Evolutionary conservation across 306 rosid species (phyloP), one percentile per base, ranked within the genome.

Genomic region (Quercus gilva): DNA sequence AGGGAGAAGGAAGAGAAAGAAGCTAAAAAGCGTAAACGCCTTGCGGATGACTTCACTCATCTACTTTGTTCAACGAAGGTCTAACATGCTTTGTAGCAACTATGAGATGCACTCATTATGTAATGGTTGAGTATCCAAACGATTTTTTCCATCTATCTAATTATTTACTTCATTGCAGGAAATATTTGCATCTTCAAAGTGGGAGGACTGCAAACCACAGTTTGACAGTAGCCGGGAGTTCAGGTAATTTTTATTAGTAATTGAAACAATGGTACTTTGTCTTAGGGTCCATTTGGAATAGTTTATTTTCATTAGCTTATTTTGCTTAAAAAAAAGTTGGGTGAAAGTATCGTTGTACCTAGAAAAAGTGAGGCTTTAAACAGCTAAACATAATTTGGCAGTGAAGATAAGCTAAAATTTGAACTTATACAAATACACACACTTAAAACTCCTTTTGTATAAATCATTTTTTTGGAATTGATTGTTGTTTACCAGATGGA

Each of bases 1-100:
- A 87, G 82, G 84, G 97, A 94, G 88, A 94, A 88, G 85, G 97
- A 94, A 84, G 97, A 94, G 84, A 94, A 92, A 87, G 97, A 92
- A 81, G 93, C 93, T 65, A 94, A 91, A 88, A 92, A 87, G 82
- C 97, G 88, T 56, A 92, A 91, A 86, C 97, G 97, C 69, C 93
- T 89, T 76, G 83, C 82, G 17, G 97, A 92, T 84, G 97, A 89
- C 68, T 94, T 92, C 67, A 77, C 82, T 86, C 85, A 79, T 74
- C 67, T 91, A 55, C 81, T 94, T 68, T 87, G 86, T 87, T 89
- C 94, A 55, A 81, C 73, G 73, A 92, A 92, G 97, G 98, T 94
- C 77, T 75, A 33, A 80, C 84, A 69, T 76, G 55, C 75, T 76
- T 58, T 53, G 45, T 79, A 69, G 72, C 68, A 69, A 60, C 73